Conservation (phyloP, 2,329 filamentous ascomycete species). For the Pseudohalonectria lignicola region DNA sequence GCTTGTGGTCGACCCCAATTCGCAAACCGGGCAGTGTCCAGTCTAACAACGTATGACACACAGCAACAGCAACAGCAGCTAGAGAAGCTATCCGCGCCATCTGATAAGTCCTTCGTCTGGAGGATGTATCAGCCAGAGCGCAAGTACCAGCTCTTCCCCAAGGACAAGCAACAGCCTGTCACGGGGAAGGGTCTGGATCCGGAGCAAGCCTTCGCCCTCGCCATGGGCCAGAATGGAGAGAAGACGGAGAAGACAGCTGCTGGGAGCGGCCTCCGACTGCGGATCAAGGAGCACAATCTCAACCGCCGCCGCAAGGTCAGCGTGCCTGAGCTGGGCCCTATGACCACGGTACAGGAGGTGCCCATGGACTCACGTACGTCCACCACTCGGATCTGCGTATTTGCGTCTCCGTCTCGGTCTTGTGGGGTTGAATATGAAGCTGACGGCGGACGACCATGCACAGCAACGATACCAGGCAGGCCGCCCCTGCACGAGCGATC, state of each 20-base stretch:
- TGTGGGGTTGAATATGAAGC: too few relatives aligned
- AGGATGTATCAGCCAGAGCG: conserved; percentile 48
- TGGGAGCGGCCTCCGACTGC: conserved; percentile 32
- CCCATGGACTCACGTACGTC: conserved; percentile 61
- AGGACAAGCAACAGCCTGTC: conserved; percentile 33
- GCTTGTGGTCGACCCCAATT: too few relatives aligned
- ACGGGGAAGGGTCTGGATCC: conserved; percentile 34
- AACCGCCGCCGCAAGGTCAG: conserved; percentile 51
- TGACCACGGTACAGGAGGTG: conserved; percentile 58
- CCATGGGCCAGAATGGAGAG: conserved; percentile 27
- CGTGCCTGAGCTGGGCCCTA: conserved; percentile 52
- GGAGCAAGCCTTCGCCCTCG: conserved; percentile 34
- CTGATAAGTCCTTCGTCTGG: conserved; percentile 43
- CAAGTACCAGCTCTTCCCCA: conserved; percentile 53
- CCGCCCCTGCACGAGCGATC: conserved; percentile 55
- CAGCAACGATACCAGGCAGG: conserved; percentile 57
- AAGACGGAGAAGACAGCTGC: conserved; percentile 27
- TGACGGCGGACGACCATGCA: too few relatives aligned
- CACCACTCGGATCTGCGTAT: too few relatives aligned
- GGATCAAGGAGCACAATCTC: conserved; percentile 46
- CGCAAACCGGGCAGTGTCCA: too few relatives aligned
- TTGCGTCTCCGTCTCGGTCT: too few relatives aligned
- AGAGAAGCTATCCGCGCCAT: conserved; percentile 6
- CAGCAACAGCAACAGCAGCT: conserved; percentile 13
- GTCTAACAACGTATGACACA: conserved; percentile 1